Evolutionary conservation across 2,329 filamentous ascomycete genomes (phyloP).

Genomic region (Xenosphaeropsis pyriputrescens): DNA sequence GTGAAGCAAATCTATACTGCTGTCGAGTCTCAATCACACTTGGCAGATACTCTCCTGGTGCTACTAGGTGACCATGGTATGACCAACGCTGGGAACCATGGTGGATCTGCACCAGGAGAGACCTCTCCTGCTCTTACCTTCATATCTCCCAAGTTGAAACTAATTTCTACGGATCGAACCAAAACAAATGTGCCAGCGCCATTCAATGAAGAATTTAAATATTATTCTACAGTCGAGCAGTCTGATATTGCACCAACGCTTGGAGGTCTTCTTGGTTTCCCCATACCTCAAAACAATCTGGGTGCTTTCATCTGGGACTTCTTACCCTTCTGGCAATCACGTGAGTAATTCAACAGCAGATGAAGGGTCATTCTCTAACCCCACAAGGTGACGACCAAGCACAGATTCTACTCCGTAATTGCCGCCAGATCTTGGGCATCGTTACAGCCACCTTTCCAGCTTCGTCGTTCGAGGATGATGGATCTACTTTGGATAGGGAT

Average conservation of each 20-base stretch:
- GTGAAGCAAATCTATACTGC: constrained; percentile 63
- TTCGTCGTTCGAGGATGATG: constrained; percentile 27
- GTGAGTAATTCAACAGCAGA: constrained; percentile 24
- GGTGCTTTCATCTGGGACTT: constrained; percentile 75
- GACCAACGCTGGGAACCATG: constrained; percentile 97
- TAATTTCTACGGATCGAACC: constrained; percentile 25
- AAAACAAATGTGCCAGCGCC: constrained; percentile 34
- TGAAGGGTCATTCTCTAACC: constrained; percentile 5
- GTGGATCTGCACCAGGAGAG: constrained; percentile 84
- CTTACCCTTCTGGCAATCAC: constrained; percentile 57
- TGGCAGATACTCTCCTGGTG: constrained; percentile 68
- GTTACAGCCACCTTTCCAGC: constrained; percentile 57
- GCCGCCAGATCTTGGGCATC: constrained; percentile 64
- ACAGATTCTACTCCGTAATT: constrained; percentile 63
- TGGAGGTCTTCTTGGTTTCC: constrained; percentile 74
- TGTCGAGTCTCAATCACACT: constrained; percentile 55
- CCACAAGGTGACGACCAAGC: constrained; percentile 34
- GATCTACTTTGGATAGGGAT: constrained; percentile 11
- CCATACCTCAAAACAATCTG: constrained; percentile 77
- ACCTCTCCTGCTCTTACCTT: constrained; percentile 89
- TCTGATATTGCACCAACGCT: constrained; percentile 87
- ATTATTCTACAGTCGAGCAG: constrained; percentile 78
- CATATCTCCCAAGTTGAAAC: constrained; percentile 66
- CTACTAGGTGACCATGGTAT: constrained; percentile 95
- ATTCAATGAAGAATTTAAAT: constrained; percentile 59